Evolutionary conservation across 2,329 filamentous ascomycete species (phyloP).

Genomic region (Ophiostoma piceae): DNA sequence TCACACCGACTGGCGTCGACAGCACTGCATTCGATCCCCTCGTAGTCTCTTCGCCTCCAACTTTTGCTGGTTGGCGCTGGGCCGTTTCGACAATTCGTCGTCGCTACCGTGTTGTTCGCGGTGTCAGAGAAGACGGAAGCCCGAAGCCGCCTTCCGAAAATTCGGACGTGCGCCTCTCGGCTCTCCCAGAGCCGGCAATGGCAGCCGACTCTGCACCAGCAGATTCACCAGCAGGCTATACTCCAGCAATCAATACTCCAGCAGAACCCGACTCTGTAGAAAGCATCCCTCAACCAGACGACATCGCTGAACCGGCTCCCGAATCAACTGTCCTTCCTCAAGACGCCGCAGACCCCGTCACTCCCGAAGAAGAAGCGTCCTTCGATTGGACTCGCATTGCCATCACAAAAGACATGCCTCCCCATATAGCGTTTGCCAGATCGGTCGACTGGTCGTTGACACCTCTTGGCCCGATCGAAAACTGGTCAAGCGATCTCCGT

Average conservation of each 20-base stretch:
- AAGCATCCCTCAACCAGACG: not conserved
- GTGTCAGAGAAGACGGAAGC: conserved; percentile 32
- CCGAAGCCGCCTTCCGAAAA: not conserved
- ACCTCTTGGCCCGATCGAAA: conserved; percentile 67
- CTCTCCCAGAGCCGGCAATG: conserved; percentile 33
- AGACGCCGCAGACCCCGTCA: not conserved
- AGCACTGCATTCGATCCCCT: not conserved
- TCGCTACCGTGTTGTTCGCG: conserved; percentile 64
- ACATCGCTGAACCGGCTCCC: not conserved
- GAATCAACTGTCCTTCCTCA: not conserved
- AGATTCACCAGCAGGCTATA: too few relatives aligned
- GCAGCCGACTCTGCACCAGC: not conserved
- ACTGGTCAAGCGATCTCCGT: conserved; percentile 66
- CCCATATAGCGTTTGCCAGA: conserved; percentile 68
- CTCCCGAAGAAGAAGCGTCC: conserved; percentile 32
- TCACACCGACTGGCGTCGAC: not conserved
- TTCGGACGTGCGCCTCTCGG: conserved; percentile 34
- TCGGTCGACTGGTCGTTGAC: conserved; percentile 69
- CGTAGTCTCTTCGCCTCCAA: not conserved
- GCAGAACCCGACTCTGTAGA: too few relatives aligned
- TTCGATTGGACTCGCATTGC: conserved; percentile 80
- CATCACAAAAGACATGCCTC: conserved; percentile 55
- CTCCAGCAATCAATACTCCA: not conserved
- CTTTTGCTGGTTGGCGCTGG: conserved; percentile 63
- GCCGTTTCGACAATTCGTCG: conserved; percentile 63